Evolutionary conservation across 495 filamentous ascomycete species (phyloP), one percentile per base, ranked within the genome.

Genomic region (Aspergillus incahuasiensis): DNA sequence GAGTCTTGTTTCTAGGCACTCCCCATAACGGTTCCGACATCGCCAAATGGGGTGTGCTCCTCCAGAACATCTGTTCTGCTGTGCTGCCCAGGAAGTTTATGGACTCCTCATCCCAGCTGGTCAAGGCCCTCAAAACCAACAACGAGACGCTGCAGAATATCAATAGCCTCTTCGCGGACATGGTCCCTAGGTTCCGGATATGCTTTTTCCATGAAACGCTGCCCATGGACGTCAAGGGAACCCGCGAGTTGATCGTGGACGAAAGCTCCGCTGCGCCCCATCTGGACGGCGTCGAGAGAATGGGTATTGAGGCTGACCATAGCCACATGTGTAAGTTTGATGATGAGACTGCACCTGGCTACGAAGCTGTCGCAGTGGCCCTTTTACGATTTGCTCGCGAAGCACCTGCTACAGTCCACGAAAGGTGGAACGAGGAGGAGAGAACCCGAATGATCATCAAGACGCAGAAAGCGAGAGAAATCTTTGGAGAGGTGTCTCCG

Each of bases 281-380:
- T 41, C 69, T 88, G 18, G 85, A 87, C 16, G 86, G 88, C 52
- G 88, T 89, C 0, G 83, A 84, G 52, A 84, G 87, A 44, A 89
- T 86, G 61, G 86, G 86, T 13, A 90, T 95, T 44, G 86, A 92
- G 59, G 85, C 87, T 1, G 86, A 82, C n/a, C 90, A 95, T 65
- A 87, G 85, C n/a, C 78, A 82, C 34, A 94, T 95, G 88, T 91
- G 85, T 75, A 94, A 90, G 63, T 95, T 94, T 57, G 85, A 87
- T 28, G 83, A 82, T 58, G 79, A 82, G 19, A 82, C 76, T 53
- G 78, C 89, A 0, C 85, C 90, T 0, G 90, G 90, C 1, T 95
- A 86, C 60, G 79, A 84, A 41, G 84, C 85, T 16, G 78, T 95
- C 13, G 83, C 85, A 1, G 87, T 86, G 30, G 85, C 86, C 0